A percentile compares a stretch with the other conserved stretches of the same genome.
Conservation (phyloP, 345 rosid genomes). For the Salix suchowensis region DNA sequence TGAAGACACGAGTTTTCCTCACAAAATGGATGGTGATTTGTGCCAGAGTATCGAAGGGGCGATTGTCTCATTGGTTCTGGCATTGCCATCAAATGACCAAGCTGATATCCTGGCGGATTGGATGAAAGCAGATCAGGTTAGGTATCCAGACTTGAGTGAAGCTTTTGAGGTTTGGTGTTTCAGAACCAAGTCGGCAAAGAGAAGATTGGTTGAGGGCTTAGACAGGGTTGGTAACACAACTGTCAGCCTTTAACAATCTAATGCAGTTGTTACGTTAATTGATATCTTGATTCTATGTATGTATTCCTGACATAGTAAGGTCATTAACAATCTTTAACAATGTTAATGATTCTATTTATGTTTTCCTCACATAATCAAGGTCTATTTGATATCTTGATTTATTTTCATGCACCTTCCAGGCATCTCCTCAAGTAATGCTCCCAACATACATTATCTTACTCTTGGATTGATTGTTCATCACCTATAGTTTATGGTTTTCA, state of each 20-base stretch:
- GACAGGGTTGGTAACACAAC: slow-evolving; percentile 33
- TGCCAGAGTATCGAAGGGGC: slow-evolving; percentile 80
- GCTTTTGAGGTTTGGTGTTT: slow-evolving; percentile 96
- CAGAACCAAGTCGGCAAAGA: slow-evolving; percentile 90
- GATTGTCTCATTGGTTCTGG: slow-evolving; percentile 59
- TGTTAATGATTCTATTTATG: slow-evolving; percentile 8
- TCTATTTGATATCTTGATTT: neutral
- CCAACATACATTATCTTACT: neutral
- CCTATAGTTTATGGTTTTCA: neutral
- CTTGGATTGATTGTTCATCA: neutral
- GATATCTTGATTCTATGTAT: slow-evolving; percentile 4
- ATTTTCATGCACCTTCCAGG: neutral
- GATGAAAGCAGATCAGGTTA: slow-evolving; percentile 61
- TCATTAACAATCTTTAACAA: neutral
- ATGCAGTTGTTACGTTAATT: slow-evolving; percentile 11
- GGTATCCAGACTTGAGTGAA: slow-evolving; percentile 84
- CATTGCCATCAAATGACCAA: slow-evolving; percentile 82
- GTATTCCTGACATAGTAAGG: neutral
- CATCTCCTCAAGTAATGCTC: neutral
- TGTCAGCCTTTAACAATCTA: slow-evolving; percentile 25
- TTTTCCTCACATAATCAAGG: neutral
- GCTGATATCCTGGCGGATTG: slow-evolving; percentile 83
- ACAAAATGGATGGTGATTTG: slow-evolving; percentile 77
- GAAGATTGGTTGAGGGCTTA: slow-evolving; percentile 66
- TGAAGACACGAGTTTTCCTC: slow-evolving; percentile 37